A percentile compares a stretch with the other conserved stretches of the same genome.
These are phyloP conservation scores for Fusarium sacchari DNA, from an alignment of 2,329 filamentous ascomycete genomes.

Conservation along the genomic window DNA sequence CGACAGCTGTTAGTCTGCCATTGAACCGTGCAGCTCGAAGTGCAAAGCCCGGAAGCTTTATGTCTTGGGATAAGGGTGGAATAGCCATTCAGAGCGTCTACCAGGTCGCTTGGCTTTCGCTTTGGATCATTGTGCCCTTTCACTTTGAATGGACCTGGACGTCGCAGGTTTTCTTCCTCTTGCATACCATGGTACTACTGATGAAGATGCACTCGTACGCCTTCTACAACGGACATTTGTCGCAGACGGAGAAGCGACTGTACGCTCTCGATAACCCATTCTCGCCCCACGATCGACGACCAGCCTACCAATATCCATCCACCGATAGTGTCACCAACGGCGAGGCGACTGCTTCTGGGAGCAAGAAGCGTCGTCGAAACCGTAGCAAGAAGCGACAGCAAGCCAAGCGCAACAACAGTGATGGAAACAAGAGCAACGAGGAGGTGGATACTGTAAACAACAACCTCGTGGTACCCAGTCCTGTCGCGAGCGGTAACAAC, in stretches of 20 bases:
- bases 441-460: constrained; percentile 37
- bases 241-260: constrained; percentile 84
- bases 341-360: constrained; percentile 11
- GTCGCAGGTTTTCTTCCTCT: constrained; percentile 90
- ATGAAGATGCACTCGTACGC: constrained; percentile 99
- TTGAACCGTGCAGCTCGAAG: constrained; percentile 75
- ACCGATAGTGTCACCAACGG: constrained; percentile 58
- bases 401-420: constrained; percentile 22
- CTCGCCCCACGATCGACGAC: constrained; percentile 69
- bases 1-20: constrained; percentile 76
- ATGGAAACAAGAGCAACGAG: constrained; percentile 40
- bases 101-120: constrained; percentile 78
- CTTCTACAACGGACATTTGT: constrained; percentile 97
- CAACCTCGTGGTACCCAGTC: constrained; percentile 2
- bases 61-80: constrained; percentile 82
- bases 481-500: constrained; percentile 33
- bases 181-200: constrained; percentile 89
- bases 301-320: constrained; percentile 80
- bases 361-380: constrained; percentile 40
- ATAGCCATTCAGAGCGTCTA: constrained; percentile 84
- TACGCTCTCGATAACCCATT: constrained; percentile 80
- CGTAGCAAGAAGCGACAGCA: constrained; percentile 32
- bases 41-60: constrained; percentile 57
- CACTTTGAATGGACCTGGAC: constrained; percentile 94
- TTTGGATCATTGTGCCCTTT: constrained; percentile 90